A percentile compares a stretch with the other conserved stretches of the same genome.
Evolutionary conservation across 176 grass and related monocot genomes (phyloP).

Genomic region (Elymus sibiricus): DNA sequence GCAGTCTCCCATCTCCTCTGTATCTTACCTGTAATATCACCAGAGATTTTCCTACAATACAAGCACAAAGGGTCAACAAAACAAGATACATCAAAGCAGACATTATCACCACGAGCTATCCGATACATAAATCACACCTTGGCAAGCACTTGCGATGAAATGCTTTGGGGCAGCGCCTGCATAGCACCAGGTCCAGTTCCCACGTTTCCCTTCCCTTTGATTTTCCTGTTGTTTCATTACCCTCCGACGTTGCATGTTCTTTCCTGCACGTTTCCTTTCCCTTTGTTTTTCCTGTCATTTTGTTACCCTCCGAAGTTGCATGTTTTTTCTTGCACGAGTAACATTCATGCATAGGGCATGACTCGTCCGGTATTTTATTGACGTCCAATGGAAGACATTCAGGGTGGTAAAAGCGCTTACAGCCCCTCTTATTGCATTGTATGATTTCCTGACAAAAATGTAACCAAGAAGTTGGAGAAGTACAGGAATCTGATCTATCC

Average conservation of each 20-base stretch:
- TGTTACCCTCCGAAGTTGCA: background rate
- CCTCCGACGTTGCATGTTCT: background rate
- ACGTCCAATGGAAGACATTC: background rate
- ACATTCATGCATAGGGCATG: slow-evolving; percentile 25
- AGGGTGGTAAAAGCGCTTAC: slow-evolving; percentile 24
- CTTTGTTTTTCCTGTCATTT: no score
- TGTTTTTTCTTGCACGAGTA: slow-evolving; percentile 3
- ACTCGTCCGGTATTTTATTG: background rate
- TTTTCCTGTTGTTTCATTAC: background rate
- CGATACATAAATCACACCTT: background rate
- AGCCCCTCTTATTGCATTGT: background rate
- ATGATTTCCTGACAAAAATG: slow-evolving; percentile 2
- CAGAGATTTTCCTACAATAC: slow-evolving; percentile 22
- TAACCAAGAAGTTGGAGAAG: background rate
- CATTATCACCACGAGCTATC: background rate
- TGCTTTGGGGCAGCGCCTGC: slow-evolving; percentile 8
- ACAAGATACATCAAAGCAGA: background rate
- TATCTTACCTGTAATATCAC: background rate
- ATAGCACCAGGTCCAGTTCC: background rate
- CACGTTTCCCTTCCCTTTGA: background rate
- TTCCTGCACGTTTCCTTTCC: background rate
- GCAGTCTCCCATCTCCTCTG: slow-evolving; percentile 39
- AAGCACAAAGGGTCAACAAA: background rate
- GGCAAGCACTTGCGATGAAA: slow-evolving; percentile 30
- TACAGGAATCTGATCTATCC: background rate